Percentiles rank a stretch among this genome's conserved stretches.
These are phyloP conservation scores for Solanum acaule DNA, from an alignment of 257 asterid genomes.

Conservation along the genomic window DNA sequence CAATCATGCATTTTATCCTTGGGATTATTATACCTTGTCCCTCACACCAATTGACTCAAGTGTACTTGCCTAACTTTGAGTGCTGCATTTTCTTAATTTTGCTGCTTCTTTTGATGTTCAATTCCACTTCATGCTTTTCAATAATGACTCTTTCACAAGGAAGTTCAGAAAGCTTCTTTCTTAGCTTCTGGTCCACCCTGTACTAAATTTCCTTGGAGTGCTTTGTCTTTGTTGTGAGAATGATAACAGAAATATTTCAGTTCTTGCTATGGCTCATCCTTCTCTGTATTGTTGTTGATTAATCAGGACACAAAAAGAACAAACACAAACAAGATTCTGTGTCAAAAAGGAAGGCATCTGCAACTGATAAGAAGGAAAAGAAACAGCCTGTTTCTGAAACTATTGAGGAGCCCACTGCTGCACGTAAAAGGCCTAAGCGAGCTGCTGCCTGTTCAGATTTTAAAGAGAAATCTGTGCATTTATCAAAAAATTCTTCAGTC, in stretches of 20 bases:
- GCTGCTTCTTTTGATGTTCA: not conserved
- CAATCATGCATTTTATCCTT: too few species aligned
- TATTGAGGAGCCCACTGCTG: slow-evolving; percentile 20
- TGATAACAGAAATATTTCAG: not conserved
- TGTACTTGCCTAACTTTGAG: not conserved
- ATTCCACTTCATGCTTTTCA: not conserved
- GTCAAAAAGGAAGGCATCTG: slow-evolving; percentile 27
- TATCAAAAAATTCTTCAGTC: slow-evolving; percentile 32
- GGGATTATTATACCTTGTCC: too few species aligned
- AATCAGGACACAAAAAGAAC: slow-evolving; percentile 25
- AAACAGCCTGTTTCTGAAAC: slow-evolving; percentile 38
- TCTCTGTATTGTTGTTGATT: not conserved
- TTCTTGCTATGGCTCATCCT: not conserved
- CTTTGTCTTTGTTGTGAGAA: not conserved
- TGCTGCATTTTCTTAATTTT: not conserved
- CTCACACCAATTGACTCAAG: not conserved
- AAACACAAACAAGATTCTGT: slow-evolving; percentile 18
- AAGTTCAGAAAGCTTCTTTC: not conserved
- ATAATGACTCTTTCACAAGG: not conserved
- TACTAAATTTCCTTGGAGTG: not conserved
- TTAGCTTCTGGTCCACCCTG: not conserved
- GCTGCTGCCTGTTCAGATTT: slow-evolving; percentile 76
- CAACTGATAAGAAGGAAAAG: slow-evolving; percentile 23
- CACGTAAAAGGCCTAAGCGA: slow-evolving; percentile 74
- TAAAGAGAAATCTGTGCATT: slow-evolving; percentile 51